phyloP scores from a whole-genome alignment of 805 yeast species.

The Lipomyces oligophaga region DNA sequence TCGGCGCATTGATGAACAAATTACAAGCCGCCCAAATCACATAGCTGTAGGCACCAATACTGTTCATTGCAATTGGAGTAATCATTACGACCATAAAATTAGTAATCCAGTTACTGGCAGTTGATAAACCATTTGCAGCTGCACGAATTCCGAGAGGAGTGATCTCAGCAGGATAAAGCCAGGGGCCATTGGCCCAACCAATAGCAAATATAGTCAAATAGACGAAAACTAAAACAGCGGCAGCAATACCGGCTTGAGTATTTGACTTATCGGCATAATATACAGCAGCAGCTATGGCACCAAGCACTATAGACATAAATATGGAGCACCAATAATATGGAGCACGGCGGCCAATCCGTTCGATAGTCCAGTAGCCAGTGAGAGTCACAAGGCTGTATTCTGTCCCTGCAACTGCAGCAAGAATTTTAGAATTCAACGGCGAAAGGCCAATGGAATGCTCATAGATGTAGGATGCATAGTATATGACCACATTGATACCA shows the following conservation, averaged over 20 bases:
- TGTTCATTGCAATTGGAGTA: conserved; percentile 50
- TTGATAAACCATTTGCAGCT: conserved; percentile 49
- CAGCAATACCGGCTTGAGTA: conserved; percentile 30
- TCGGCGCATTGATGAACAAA: conserved; percentile 44
- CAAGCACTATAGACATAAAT: conserved; percentile 30
- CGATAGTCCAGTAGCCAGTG: conserved; percentile 54
- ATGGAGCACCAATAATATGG: conserved; percentile 22
- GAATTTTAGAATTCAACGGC: conserved; percentile 41
- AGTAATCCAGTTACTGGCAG: conserved; percentile 56
- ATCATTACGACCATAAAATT: conserved; percentile 57
- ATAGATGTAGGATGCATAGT: conserved; percentile 57
- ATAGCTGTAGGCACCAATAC: conserved; percentile 53
- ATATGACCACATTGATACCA: conserved; percentile 57
- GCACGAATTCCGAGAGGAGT: conserved; percentile 53
- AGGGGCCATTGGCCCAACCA: conserved; percentile 30
- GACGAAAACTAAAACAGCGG: conserved; percentile 30
- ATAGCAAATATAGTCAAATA: conserved; percentile 33
- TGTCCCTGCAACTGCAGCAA: conserved; percentile 47
- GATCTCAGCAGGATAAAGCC: conserved; percentile 24
- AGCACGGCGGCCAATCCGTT: conserved; percentile 50
- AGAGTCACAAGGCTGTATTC: conserved; percentile 42
- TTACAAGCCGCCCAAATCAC: conserved; percentile 56
- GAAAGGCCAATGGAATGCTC: conserved; percentile 47
- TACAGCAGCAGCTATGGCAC: conserved; percentile 40
- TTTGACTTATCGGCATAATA: conserved; percentile 39